Conservation (phyloP, 2,329 filamentous ascomycete genomes). For the Cladosporium sphaerospermum region DNA sequence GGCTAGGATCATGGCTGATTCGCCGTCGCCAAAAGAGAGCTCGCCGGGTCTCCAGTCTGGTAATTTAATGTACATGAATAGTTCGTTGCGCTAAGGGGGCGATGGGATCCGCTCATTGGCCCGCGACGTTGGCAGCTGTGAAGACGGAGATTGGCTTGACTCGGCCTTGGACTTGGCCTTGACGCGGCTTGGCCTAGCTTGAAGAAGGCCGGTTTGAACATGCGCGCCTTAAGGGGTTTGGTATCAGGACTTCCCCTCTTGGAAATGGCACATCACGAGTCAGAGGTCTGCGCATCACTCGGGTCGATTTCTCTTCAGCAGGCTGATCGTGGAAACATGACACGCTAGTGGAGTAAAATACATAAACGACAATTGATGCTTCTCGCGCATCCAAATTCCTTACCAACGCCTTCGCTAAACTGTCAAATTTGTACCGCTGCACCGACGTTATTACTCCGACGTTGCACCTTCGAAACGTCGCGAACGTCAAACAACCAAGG, state of each 20-base stretch:
- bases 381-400: conserved; percentile 5
- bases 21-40: not conserved
- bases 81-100: conserved; percentile 3
- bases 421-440: not conserved
- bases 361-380: not conserved
- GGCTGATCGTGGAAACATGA: no score
- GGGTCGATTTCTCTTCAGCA: no score
- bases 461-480: no score
- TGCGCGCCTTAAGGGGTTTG: not conserved
- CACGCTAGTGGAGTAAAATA: not conserved
- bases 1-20: not conserved
- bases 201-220: conserved; percentile 1
- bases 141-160: conserved; percentile 10
- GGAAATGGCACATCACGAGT: not conserved
- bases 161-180: not conserved
- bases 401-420: conserved; percentile 15
- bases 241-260: no score
- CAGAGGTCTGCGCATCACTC: not conserved
- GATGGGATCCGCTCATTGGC: not conserved
- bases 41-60: conserved; percentile 1
- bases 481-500: conserved; percentile 2
- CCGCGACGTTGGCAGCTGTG: not conserved
- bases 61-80: conserved; percentile 1
- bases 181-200: not conserved
- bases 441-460: no score